Conservation (phyloP, 352 stramenopile genomes). For the Phytophthora macrochlamydospora region DNA sequence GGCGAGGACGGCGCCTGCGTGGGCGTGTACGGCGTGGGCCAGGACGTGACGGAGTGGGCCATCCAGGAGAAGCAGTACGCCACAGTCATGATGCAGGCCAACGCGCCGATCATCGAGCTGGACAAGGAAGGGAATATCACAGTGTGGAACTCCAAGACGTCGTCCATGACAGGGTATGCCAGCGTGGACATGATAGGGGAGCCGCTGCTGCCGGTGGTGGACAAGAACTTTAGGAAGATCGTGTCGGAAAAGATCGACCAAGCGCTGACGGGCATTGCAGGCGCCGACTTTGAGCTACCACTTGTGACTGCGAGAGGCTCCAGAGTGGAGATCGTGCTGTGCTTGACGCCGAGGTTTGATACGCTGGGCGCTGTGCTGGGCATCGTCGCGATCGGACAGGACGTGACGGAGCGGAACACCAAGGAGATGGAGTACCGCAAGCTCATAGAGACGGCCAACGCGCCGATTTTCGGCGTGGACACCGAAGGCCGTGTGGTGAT, state of each 20-base stretch:
- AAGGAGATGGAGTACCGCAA: conserved; percentile 76
- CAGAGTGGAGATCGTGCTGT: conserved; percentile 58
- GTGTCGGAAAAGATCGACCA: conserved; percentile 59
- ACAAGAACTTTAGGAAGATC: conserved; percentile 45
- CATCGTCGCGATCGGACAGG: conserved; percentile 61
- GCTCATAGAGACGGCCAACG: conserved; percentile 89
- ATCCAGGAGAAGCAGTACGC: conserved; percentile 65
- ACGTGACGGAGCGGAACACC: conserved; percentile 67
- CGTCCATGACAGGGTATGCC: conserved; percentile 55
- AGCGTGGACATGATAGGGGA: conserved; percentile 54
- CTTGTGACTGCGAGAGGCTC: conserved; percentile 53
- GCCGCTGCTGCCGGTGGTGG: conserved; percentile 51
- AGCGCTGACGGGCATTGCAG: conserved; percentile 47
- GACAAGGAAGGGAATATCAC: conserved; percentile 70
- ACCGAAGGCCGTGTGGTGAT: conserved; percentile 54
- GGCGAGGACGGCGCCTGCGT: conserved; percentile 45
- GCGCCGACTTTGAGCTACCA: conserved; percentile 54
- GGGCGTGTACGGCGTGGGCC: conserved; percentile 58
- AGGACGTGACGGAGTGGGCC: conserved; percentile 57
- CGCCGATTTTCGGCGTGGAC: conserved; percentile 86
- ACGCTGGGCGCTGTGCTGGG: conserved; percentile 40
- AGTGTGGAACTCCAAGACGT: conserved; percentile 68
- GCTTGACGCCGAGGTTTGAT: conserved; percentile 58
- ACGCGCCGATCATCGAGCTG: conserved; percentile 80
- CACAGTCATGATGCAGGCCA: conserved; percentile 74